Conservation (phyloP, 2,329 filamentous ascomycete species). For the Pseudocercospora cruenta region DNA sequence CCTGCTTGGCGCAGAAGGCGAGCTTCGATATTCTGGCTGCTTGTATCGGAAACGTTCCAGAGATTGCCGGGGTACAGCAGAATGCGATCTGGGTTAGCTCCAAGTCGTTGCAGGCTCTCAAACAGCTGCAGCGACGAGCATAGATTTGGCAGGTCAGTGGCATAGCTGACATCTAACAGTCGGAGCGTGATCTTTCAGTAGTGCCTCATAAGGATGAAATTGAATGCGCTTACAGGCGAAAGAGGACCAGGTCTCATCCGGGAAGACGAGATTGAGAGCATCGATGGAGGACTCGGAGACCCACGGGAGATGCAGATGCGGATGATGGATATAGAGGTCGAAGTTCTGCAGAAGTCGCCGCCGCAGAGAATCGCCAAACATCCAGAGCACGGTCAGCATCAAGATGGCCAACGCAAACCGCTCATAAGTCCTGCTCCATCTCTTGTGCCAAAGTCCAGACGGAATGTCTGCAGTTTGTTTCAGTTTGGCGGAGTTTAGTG, state of each 20-base stretch:
- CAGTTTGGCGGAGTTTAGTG: slow-evolving; percentile 6
- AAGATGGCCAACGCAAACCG: slow-evolving; percentile 4
- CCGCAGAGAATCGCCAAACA: not conserved
- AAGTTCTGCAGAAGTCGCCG: not conserved
- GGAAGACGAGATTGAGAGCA: not conserved
- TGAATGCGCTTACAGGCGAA: not conserved
- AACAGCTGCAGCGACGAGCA: slow-evolving; percentile 51
- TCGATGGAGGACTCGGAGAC: not conserved
- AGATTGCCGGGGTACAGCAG: slow-evolving; percentile 47
- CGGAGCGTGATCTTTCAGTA: not conserved
- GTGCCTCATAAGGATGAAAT: not conserved
- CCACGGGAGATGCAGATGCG: not conserved
- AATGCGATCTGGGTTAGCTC: slow-evolving; percentile 47
- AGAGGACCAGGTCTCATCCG: not conserved
- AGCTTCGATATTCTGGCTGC: slow-evolving; percentile 11
- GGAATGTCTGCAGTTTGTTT: not conserved
- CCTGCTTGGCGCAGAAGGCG: slow-evolving; percentile 55
- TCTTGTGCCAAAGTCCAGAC: not conserved
- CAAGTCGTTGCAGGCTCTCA: slow-evolving; percentile 45
- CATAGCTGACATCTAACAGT: slow-evolving; percentile 39
- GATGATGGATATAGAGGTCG: not conserved
- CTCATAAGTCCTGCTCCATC: slow-evolving; percentile 14
- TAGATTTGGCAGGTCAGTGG: slow-evolving; percentile 46
- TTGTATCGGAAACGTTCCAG: slow-evolving; percentile 27
- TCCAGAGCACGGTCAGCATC: slow-evolving; percentile 2